Conservation (phyloP, 176 grass and related monocot genomes). For the Dactylis glomerata region DNA sequence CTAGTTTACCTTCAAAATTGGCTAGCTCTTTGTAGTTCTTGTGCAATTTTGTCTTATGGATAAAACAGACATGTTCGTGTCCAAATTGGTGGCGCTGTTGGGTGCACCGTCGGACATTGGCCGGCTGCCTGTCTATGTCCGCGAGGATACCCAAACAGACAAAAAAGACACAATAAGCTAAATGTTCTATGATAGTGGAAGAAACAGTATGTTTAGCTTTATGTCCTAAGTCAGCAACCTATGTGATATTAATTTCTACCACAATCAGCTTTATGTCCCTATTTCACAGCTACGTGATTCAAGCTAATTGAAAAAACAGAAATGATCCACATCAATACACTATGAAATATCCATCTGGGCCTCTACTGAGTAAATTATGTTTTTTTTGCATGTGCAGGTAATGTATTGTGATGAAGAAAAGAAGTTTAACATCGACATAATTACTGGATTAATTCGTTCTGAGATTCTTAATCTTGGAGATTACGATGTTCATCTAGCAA, state of each 20-base stretch:
- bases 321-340: neutral
- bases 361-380: neutral
- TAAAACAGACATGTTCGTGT: too few relatives aligned
- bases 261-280: neutral
- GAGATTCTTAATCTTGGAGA: constrained; percentile 87
- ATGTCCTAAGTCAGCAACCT: too few relatives aligned
- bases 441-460: constrained; percentile 73
- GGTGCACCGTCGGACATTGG: too few relatives aligned
- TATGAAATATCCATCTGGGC: neutral
- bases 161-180: too few relatives aligned
- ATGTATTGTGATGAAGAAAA: constrained; percentile 89
- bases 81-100: too few relatives aligned
- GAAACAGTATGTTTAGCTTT: too few relatives aligned
- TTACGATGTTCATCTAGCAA: constrained; percentile 84
- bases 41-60: too few relatives aligned
- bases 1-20: too few relatives aligned
- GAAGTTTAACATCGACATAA: constrained; percentile 84
- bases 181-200: too few relatives aligned
- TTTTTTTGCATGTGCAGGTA: constrained; percentile 63
- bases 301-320: neutral
- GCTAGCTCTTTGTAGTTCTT: too few relatives aligned
- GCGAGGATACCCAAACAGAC: too few relatives aligned
- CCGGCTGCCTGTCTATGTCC: too few relatives aligned
- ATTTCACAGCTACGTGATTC: neutral
- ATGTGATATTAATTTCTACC: neutral